Evolutionary conservation across 176 grass and related monocot genomes (phyloP).

Genomic region (Carex parvula): DNA sequence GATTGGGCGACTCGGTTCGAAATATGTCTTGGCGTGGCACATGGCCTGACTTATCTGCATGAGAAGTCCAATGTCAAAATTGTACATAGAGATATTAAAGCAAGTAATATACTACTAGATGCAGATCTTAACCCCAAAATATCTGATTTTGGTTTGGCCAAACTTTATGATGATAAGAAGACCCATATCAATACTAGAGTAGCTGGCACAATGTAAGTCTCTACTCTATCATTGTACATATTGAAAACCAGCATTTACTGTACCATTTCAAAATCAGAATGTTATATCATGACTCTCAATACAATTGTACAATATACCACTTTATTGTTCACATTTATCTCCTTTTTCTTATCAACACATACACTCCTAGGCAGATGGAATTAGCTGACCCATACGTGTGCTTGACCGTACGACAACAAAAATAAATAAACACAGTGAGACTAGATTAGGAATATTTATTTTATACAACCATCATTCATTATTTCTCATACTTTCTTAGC

Average conservation of each 20-base stretch:
- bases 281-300: neutral
- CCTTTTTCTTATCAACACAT: neutral
- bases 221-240: neutral
- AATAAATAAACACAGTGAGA: neutral
- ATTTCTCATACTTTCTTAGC: neutral
- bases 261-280: neutral
- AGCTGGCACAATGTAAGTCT: conserved; percentile 46
- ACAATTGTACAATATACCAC: neutral
- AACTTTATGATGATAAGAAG: conserved; percentile 47
- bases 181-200: conserved; percentile 45
- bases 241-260: neutral
- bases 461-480: neutral
- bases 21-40: conserved; percentile 40
- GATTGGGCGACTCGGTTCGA: conserved; percentile 46
- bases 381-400: neutral
- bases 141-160: conserved; percentile 51
- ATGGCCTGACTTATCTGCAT: conserved; percentile 41
- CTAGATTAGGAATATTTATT: neutral
- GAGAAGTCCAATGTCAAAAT: conserved; percentile 36
- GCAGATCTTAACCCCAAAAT: conserved; percentile 45
- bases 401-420: neutral
- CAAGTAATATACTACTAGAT: conserved; percentile 69
- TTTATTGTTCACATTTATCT: neutral
- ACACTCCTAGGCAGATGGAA: neutral
- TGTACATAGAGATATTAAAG: conserved; percentile 80